Percentiles rank a stretch among this genome's conserved stretches.
Evolutionary conservation across 169 alveolate species (phyloP).

Genomic region (Cryptosporidium felis): DNA sequence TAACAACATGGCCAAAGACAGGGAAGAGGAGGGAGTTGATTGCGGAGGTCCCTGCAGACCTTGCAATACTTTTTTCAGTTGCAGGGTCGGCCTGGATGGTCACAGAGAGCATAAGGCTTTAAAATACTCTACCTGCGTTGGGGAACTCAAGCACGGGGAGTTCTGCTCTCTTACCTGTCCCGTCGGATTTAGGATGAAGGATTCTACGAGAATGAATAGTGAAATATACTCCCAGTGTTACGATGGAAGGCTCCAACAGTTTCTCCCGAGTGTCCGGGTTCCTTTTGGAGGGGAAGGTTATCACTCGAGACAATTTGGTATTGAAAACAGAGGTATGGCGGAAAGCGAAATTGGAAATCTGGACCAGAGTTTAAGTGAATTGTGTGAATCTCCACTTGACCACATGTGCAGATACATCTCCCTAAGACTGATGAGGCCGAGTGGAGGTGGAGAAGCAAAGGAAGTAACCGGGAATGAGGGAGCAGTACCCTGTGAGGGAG

Average conservation of each 20-base stretch:
- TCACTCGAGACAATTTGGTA: not conserved
- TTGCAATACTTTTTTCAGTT: slow-evolving; percentile 59
- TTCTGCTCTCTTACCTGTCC: slow-evolving; percentile 57
- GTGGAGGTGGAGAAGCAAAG: no score
- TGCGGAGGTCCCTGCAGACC: slow-evolving; percentile 82
- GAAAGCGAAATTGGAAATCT: not conserved
- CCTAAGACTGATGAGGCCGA: not conserved
- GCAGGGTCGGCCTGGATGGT: slow-evolving; percentile 14
- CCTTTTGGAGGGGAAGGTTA: not conserved
- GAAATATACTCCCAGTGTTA: slow-evolving; percentile 70
- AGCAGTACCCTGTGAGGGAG: slow-evolving; percentile 58
- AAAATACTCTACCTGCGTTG: slow-evolving; percentile 49
- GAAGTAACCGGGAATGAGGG: not conserved
- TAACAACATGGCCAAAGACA: slow-evolving; percentile 76
- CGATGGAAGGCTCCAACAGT: slow-evolving; percentile 31
- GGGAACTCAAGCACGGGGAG: slow-evolving; percentile 49
- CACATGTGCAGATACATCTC: slow-evolving; percentile 32
- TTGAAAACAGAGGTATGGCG: not conserved
- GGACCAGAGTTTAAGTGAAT: not conserved
- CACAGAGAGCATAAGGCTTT: slow-evolving; percentile 3
- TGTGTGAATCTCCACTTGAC: slow-evolving; percentile 42
- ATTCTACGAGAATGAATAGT: not conserved
- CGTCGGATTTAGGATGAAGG: slow-evolving; percentile 49
- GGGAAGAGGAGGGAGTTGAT: slow-evolving; percentile 79
- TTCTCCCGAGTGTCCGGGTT: not conserved